A percentile compares a stretch with the other conserved stretches of the same genome.
phyloP scores from a whole-genome alignment of 2,329 filamentous ascomycete genomes.

The Orbilia oligospora region DNA sequence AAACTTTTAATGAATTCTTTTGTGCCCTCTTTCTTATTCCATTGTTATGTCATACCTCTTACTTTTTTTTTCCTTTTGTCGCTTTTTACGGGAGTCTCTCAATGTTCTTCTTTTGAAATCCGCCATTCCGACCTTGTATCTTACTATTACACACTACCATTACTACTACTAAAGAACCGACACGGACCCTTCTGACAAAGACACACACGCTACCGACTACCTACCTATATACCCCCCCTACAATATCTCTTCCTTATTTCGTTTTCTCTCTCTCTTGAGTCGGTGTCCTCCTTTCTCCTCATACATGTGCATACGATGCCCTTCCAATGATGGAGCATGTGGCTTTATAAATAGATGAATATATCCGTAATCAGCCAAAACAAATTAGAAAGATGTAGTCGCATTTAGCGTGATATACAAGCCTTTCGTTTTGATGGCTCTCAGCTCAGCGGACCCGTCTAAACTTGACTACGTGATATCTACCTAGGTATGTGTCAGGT shows the following conservation, averaged over 20 bases:
- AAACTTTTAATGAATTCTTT: constrained; percentile 52
- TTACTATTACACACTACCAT: constrained; percentile 39
- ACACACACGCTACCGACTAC: background rate
- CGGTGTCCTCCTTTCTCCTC: constrained; percentile 4
- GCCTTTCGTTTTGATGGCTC: too few relatives aligned
- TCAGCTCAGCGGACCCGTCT: too few relatives aligned
- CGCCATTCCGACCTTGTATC: constrained; percentile 43
- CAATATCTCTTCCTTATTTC: background rate
- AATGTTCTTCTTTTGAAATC: constrained; percentile 50
- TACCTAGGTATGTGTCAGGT: too few relatives aligned
- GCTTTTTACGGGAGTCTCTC: constrained; percentile 57
- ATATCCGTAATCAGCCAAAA: constrained; percentile 15
- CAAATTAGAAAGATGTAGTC: background rate
- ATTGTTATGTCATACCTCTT: constrained; percentile 5
- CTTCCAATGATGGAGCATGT: background rate
- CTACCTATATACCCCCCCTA: background rate
- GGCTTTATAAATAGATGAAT: constrained; percentile 24
- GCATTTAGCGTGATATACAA: background rate
- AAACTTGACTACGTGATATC: too few relatives aligned
- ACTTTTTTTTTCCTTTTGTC: constrained; percentile 19
- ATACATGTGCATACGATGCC: constrained; percentile 15
- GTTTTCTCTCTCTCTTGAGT: background rate
- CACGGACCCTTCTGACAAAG: constrained; percentile 18
- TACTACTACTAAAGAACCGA: background rate
- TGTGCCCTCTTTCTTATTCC: constrained; percentile 13